Evolutionary conservation across 2,329 filamentous ascomycete species (phyloP).

Genomic region (Coleophoma eucalyptorum): DNA sequence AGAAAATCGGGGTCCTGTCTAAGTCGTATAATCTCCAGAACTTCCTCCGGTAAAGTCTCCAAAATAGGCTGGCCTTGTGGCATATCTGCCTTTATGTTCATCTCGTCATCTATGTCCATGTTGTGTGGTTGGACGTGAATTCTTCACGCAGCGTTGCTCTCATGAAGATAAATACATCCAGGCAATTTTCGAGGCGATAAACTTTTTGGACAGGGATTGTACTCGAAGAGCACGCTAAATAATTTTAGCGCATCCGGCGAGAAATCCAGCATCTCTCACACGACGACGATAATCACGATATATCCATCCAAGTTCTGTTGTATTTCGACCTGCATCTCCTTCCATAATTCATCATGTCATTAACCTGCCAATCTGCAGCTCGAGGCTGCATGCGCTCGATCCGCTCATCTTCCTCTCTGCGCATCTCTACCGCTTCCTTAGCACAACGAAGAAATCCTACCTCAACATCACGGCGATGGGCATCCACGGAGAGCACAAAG

Average conservation of each 20-base stretch:
- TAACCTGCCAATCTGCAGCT: conserved; percentile 59
- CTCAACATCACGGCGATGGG: conserved; percentile 68
- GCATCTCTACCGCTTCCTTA: conserved; percentile 40
- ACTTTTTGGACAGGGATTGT: conserved; percentile 4
- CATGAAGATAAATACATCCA: conserved; percentile 1
- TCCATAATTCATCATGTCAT: conserved; percentile 48
- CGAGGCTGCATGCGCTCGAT: conserved; percentile 62
- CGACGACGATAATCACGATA: conserved; percentile 7
- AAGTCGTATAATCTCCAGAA: conserved; percentile 63
- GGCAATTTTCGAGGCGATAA: conserved; percentile 4
- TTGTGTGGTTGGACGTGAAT: conserved; percentile 10
- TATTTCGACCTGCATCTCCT: conserved; percentile 1
- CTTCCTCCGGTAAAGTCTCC: conserved; percentile 63
- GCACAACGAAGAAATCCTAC: conserved; percentile 40
- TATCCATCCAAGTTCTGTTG: conserved; percentile 2
- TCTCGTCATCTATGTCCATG: conserved; percentile 54
- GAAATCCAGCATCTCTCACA: conserved; percentile 2
- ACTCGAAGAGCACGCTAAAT: background rate
- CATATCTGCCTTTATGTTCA: conserved; percentile 50
- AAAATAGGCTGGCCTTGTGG: conserved; percentile 50
- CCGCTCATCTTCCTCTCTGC: conserved; percentile 42
- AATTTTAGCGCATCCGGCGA: conserved; percentile 9
- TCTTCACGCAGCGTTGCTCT: background rate
- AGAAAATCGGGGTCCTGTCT: conserved; percentile 64
- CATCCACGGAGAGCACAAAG: conserved; percentile 92